Conservation (phyloP, 495 filamentous ascomycete species). For the Aspergillus kassunensis region DNA sequence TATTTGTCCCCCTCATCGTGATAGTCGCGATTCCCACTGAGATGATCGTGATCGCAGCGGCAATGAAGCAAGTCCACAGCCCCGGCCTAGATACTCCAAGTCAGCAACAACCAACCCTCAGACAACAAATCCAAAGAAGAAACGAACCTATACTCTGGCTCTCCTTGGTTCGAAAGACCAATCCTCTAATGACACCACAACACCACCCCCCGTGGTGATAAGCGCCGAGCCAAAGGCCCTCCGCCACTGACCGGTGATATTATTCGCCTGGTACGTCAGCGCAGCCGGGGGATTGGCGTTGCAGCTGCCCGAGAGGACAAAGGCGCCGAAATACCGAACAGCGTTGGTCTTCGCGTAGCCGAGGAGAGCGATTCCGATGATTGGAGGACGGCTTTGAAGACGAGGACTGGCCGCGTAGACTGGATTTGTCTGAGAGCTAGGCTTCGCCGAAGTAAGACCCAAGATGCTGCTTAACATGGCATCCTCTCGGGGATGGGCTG, state of each 20-base stretch:
- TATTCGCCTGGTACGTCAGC: slow-evolving; percentile 56
- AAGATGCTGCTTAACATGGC: slow-evolving; percentile 5
- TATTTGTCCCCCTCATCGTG: slow-evolving; percentile 3
- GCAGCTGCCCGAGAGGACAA: slow-evolving; percentile 46
- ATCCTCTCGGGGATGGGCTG: not conserved
- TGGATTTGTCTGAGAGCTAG: slow-evolving; percentile 11
- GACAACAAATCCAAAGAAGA: too few species aligned
- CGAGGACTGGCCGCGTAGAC: slow-evolving; percentile 4
- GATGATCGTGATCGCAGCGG: slow-evolving; percentile 3
- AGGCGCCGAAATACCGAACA: slow-evolving; percentile 58
- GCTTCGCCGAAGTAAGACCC: slow-evolving; percentile 1
- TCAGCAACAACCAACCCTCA: not conserved
- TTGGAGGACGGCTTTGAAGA: slow-evolving; percentile 8
- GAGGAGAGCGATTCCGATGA: slow-evolving; percentile 1
- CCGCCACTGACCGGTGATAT: slow-evolving; percentile 58
- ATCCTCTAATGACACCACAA: slow-evolving; percentile 50
- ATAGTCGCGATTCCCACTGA: slow-evolving; percentile 5
- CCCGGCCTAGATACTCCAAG: slow-evolving; percentile 1
- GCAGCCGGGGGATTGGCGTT: slow-evolving; percentile 51
- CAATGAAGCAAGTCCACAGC: slow-evolving; percentile 10
- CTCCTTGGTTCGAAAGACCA: slow-evolving; percentile 51
- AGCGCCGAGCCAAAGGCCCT: slow-evolving; percentile 50
- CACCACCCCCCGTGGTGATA: slow-evolving; percentile 42
- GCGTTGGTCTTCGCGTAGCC: slow-evolving; percentile 7
- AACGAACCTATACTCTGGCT: slow-evolving; percentile 21